These are phyloP conservation scores for Circinella minor DNA, from an alignment of 371 early-diverging fungal genomes.

Conservation along the genomic window DNA sequence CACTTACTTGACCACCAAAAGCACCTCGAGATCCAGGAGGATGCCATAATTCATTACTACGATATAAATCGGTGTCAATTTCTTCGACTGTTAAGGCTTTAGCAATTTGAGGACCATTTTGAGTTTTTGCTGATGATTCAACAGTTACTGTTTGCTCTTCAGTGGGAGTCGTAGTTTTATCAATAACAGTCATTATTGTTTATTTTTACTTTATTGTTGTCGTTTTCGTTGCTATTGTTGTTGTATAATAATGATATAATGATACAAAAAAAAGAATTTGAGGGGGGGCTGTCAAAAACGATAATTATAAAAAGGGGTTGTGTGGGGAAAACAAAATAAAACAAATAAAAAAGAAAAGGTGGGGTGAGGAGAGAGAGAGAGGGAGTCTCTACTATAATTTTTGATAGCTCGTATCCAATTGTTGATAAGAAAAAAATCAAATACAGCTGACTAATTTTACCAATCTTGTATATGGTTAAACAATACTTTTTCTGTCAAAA, in stretches of 20 bases:
- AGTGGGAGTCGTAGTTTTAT: background rate
- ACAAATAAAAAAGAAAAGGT: background rate
- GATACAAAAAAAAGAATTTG: no score
- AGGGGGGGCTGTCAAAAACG: no score
- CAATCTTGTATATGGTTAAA: background rate
- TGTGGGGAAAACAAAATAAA: background rate
- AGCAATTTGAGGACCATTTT: conserved; percentile 26
- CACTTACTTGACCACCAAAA: conserved; percentile 70
- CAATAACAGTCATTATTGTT: background rate
- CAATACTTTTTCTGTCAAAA: background rate
- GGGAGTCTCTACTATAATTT: background rate
- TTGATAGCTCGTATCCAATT: background rate
- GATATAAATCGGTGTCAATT: conserved; percentile 73
- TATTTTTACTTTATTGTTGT: no score
- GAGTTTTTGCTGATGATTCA: background rate
- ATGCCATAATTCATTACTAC: conserved; percentile 78
- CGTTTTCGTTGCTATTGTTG: background rate
- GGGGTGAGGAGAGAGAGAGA: no score
- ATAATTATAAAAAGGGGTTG: background rate
- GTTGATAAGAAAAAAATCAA: background rate
- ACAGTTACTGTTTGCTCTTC: background rate
- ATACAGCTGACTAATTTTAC: conserved; percentile 6
- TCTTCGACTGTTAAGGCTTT: conserved; percentile 57
- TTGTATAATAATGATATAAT: background rate
- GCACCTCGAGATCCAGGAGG: conserved; percentile 86